phyloP scores from a whole-genome alignment of 805 yeast genomes.

The Ogataea pilisensis region DNA sequence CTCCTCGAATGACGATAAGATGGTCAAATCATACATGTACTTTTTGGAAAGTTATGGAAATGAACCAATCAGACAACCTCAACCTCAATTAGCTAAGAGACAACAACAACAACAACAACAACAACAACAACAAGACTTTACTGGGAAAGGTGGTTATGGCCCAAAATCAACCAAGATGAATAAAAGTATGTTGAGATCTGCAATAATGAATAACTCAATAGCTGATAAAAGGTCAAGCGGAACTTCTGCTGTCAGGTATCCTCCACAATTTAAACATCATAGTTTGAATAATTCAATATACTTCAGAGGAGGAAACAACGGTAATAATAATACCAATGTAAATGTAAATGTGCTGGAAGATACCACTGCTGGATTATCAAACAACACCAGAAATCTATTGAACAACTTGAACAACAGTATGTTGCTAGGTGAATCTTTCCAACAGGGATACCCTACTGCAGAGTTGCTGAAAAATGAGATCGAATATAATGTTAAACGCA shows the following conservation, averaged over 20 bases:
- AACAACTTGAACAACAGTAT: constrained; percentile 28
- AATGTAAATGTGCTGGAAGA: constrained; percentile 23
- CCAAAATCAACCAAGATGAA: too few relatives aligned
- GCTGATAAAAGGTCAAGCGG: constrained; percentile 11
- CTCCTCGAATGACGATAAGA: constrained; percentile 68
- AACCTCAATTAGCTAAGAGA: background rate
- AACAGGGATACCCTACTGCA: constrained; percentile 33
- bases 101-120: background rate
- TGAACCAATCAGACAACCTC: constrained; percentile 27
- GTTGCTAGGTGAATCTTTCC: constrained; percentile 42
- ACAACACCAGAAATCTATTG: constrained; percentile 20
- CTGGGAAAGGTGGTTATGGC: background rate
- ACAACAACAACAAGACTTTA: background rate
- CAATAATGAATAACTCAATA: constrained; percentile 20
- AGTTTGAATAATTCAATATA: constrained; percentile 16
- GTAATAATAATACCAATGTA: background rate
- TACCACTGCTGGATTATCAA: constrained; percentile 26
- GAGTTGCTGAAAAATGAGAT: constrained; percentile 16
- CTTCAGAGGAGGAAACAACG: constrained; percentile 6
- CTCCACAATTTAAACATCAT: constrained; percentile 17
- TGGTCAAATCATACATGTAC: constrained; percentile 86
- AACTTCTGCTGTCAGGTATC: constrained; percentile 18
- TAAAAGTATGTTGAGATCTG: constrained; percentile 20
- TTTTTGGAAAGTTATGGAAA: constrained; percentile 80
- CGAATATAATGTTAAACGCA: constrained; percentile 2